Conservation (phyloP, 164 flowering plant genomes). For the grape (Vitis vinifera) region ASM3070453v1 NC_081808.1:1166001-1166500, state of each 20-base stretch:
- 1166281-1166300: conserved; percentile 49
- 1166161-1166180: conserved; percentile 56
- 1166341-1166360: conserved; percentile 55
- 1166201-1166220: conserved; percentile 55
- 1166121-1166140: conserved; percentile 61
- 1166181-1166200: conserved; percentile 58
- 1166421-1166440: background rate
- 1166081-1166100: conserved; percentile 5
- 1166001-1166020: background rate
- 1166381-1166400: background rate
- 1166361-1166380: background rate
- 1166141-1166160: conserved; percentile 61
- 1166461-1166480: conserved; percentile 41
- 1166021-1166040: background rate
- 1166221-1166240: conserved; percentile 64
- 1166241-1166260: conserved; percentile 58
- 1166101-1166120: conserved; percentile 46
- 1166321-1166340: conserved; percentile 57
- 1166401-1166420: background rate
- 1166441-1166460: background rate
- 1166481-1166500: conserved; percentile 60
- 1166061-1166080: background rate
- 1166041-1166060: background rate
- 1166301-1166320: conserved; percentile 56
- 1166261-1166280: conserved; percentile 48